Base-by-base conservation (phyloP, 225 moss, liverwort and hornwort species). In the Pleurozium schreberi region DNA sequence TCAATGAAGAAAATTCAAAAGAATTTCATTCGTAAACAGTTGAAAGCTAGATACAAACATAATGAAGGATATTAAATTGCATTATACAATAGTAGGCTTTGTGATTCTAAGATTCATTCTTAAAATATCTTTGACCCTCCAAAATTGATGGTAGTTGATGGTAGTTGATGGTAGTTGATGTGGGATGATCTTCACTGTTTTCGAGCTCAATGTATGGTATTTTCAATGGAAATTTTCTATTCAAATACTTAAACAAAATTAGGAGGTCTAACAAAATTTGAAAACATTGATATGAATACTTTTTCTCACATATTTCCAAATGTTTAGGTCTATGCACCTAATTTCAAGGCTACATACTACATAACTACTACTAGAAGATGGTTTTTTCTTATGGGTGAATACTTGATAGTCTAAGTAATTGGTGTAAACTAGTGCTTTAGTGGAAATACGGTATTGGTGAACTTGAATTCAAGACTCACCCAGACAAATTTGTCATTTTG, bases 331-430 rank as follows among this genome's bases (percentile, higher is more conserved):
- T 42, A 18, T 73, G 7, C 18, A 73, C 7, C 18, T 73, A 73
- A 71, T 71, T 45, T 71, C 9, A 43, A 71, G 43, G n/a, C n/a
- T n/a, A n/a, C n/a, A n/a, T n/a, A 71, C 17, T 45, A 6, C 2
- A 71, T 53, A 16, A 18, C 5, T 10, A 16, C 27, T 10, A 28
- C 0, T 43, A 3, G 0, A 0, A 45, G 6, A 43, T 28, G 16
- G 17, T 45, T 28, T 10, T 73, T 30, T 73, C 5, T 1, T 45
- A 45, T 26, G 5, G 1, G 15, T 42, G 5, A 70, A 70, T 42
- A 9, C 9, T 45, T 30, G 6, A 1, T 30, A 11, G 30, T 30
- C 6, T 7, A 47, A 11, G 18, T 18, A 6, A 31, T 74, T 47
- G 7, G 7, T 31, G 19, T 74, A 7, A 0, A 5, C 0, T 17